Evolutionary conservation across 2,329 filamentous ascomycete genomes (phyloP).

Genomic region (Microcyclospora tardicrescens): DNA sequence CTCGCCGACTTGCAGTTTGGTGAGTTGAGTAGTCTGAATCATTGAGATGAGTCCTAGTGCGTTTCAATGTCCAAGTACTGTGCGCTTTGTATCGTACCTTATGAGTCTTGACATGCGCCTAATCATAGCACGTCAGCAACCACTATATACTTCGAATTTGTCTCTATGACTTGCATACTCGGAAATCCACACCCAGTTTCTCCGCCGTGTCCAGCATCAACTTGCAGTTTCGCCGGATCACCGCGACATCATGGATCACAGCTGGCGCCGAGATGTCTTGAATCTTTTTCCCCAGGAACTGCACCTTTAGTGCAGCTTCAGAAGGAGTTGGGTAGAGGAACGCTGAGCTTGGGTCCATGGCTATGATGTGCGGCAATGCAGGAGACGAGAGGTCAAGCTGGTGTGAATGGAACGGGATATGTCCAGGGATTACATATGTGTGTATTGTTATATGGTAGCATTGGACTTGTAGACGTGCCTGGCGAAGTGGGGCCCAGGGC

Average conservation of each 20-base stretch:
- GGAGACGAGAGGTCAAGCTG: no score
- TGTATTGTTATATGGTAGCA: no score
- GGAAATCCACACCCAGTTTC: slow-evolving; percentile 50
- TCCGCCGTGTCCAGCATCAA: slow-evolving; percentile 55
- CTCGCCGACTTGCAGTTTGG: slow-evolving; percentile 55
- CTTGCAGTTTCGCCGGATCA: slow-evolving; percentile 53
- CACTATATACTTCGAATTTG: no score
- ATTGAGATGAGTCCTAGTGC: background rate
- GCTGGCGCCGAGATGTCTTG: slow-evolving; percentile 51
- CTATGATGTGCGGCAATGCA: no score
- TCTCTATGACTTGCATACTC: slow-evolving; percentile 18
- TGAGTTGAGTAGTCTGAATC: slow-evolving; percentile 49
- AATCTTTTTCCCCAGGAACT: slow-evolving; percentile 49
- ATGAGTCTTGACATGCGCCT: slow-evolving; percentile 69
- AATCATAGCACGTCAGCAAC: no score
- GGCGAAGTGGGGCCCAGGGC: no score
- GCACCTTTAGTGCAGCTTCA: slow-evolving; percentile 19
- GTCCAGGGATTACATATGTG: no score
- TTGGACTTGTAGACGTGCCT: no score
- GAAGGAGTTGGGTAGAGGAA: slow-evolving; percentile 21
- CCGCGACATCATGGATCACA: slow-evolving; percentile 54
- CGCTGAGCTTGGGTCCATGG: slow-evolving; percentile 1
- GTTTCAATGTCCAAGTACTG: background rate
- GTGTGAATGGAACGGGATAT: no score
- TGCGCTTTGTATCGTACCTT: slow-evolving; percentile 42